These are phyloP conservation scores for Nicotiana tomentosiformis DNA, from an alignment of 257 asterid genomes.

Conservation along the genomic window DNA sequence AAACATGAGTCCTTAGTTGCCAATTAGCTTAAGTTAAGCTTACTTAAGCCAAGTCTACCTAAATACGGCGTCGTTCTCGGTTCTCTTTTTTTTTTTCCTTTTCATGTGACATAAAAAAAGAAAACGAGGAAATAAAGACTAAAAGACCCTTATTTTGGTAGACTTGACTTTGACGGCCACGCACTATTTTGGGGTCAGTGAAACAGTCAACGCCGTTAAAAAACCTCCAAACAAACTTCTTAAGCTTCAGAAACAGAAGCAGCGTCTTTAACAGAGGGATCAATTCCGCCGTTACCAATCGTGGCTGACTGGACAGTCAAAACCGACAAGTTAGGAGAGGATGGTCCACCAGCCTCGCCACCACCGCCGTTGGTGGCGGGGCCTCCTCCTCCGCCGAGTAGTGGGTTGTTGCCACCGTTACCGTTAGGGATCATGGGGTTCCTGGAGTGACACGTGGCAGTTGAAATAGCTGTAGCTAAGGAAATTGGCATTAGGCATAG, in stretches of 20 bases:
- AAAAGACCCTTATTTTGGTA: constrained; percentile 37
- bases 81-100: background rate
- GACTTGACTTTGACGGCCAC: constrained; percentile 37
- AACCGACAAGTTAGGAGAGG: constrained; percentile 70
- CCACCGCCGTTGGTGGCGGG: constrained; percentile 3
- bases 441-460: constrained; percentile 65
- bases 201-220: constrained; percentile 25
- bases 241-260: constrained; percentile 47
- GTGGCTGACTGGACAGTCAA: constrained; percentile 68
- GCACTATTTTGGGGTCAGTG: background rate
- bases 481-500: constrained; percentile 95
- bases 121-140: background rate
- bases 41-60: constrained; percentile 43
- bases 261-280: constrained; percentile 44
- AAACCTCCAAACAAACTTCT: background rate
- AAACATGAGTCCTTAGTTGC: background rate
- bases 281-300: constrained; percentile 28
- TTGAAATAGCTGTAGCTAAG: constrained; percentile 78
- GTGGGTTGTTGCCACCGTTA: constrained; percentile 20
- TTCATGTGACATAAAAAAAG: background rate
- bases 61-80: constrained; percentile 46
- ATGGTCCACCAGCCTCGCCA: constrained; percentile 36
- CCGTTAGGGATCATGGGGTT: constrained; percentile 22
- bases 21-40: constrained; percentile 30
- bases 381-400: background rate